phyloP scores from a whole-genome alignment of 306 rosid species.

The Acacia crassicarpa region DNA sequence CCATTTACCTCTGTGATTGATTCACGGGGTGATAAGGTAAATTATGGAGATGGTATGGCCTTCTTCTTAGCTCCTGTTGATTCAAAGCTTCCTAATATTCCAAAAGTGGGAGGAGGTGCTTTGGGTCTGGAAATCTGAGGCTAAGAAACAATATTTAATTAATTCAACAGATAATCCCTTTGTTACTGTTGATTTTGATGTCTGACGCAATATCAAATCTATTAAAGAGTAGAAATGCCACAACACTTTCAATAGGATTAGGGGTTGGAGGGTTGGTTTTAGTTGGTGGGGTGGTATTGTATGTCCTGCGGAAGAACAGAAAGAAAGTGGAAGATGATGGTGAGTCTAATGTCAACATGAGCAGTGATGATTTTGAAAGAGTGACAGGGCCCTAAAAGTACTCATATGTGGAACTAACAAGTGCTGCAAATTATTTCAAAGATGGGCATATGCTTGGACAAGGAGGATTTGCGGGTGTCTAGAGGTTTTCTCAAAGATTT shows the following conservation, averaged over 20 bases:
- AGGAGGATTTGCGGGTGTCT: conserved; percentile 38
- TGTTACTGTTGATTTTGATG: conserved; percentile 48
- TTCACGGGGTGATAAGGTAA: not conserved
- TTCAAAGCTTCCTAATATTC: no score
- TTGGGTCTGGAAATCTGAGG: not conserved
- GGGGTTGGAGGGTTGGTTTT: not conserved
- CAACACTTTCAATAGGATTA: not conserved
- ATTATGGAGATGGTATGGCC: no score
- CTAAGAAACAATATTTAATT: not conserved
- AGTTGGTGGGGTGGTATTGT: not conserved
- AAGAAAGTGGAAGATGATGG: not conserved
- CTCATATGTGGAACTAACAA: not conserved
- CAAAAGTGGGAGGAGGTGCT: no score
- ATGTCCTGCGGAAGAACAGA: not conserved
- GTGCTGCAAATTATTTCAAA: not conserved
- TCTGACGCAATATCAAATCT: not conserved
- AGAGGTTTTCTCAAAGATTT: not conserved
- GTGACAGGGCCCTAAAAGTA: not conserved
- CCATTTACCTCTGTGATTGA: not conserved
- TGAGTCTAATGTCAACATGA: not conserved
- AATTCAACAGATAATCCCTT: not conserved
- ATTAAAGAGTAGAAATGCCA: not conserved
- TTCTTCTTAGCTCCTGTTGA: no score
- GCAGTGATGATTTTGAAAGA: no score
- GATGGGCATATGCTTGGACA: not conserved